Evolutionary conservation across 768 basidiomycete species (phyloP).

Genomic region (Antrodiella citrinella): DNA sequence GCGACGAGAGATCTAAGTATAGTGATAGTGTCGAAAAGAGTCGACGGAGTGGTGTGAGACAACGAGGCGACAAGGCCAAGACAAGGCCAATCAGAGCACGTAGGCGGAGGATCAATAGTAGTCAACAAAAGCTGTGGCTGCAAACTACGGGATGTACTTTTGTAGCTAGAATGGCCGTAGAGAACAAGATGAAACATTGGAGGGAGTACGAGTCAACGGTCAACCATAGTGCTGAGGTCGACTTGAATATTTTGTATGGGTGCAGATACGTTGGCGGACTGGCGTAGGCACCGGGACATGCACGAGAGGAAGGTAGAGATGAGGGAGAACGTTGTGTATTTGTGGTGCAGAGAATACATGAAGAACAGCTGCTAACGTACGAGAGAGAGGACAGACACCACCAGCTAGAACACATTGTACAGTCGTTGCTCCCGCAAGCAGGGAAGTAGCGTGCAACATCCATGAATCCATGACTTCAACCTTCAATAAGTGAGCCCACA

Average conservation of each 20-base stretch:
- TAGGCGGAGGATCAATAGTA: constrained; percentile 10
- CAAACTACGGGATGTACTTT: background rate
- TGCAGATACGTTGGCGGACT: background rate
- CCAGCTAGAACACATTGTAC: no score
- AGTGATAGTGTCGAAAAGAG: constrained; percentile 1
- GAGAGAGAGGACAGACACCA: no score
- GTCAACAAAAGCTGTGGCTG: constrained; percentile 4
- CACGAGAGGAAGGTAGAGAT: background rate
- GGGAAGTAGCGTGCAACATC: no score
- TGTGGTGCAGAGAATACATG: background rate
- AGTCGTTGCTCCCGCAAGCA: no score
- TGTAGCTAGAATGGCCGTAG: background rate
- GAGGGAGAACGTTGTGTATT: background rate
- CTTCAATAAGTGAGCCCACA: no score
- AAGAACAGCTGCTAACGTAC: no score
- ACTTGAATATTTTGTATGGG: no score
- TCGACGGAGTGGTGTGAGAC: constrained; percentile 3
- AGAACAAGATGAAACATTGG: background rate
- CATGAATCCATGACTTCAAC: no score
- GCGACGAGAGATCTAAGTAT: background rate
- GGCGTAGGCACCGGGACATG: background rate
- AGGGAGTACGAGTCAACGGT: no score
- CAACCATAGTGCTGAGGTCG: no score
- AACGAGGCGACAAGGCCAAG: constrained; percentile 10
- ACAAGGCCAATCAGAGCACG: constrained; percentile 3